Percentiles rank a stretch among this genome's conserved stretches.
Evolutionary conservation across 2,329 filamentous ascomycete genomes (phyloP).

Genomic region (Cladosporium halotolerans): DNA sequence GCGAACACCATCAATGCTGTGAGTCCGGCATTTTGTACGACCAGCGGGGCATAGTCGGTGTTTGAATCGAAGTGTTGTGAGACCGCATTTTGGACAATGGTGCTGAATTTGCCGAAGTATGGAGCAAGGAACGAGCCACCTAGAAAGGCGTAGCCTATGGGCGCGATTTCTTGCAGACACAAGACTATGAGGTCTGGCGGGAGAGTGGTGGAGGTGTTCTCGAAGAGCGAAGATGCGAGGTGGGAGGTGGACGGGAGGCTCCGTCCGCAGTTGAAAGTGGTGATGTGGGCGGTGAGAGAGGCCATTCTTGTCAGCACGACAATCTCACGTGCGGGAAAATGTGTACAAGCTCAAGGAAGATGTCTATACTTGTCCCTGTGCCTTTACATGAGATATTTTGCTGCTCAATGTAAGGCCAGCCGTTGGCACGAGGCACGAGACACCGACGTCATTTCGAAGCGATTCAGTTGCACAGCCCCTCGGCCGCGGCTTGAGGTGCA

Average conservation of each 20-base stretch:
- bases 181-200: conserved; percentile 63
- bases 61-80: conserved; percentile 54
- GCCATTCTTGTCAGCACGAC: conserved; percentile 17
- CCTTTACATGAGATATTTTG: too few species aligned
- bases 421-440: too few species aligned
- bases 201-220: conserved; percentile 37
- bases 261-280: conserved; percentile 88
- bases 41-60: conserved; percentile 61
- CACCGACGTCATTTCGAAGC: too few species aligned
- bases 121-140: conserved; percentile 71
- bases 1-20: conserved; percentile 84
- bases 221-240: conserved; percentile 58
- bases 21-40: conserved; percentile 74
- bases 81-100: conserved; percentile 42
- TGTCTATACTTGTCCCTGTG: too few species aligned
- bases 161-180: conserved; percentile 80
- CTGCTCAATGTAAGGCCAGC: too few species aligned
- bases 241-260: conserved; percentile 60
- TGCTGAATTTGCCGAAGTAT: conserved; percentile 68
- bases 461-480: too few species aligned
- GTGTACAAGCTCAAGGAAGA: neutral
- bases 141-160: conserved; percentile 76
- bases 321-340: neutral
- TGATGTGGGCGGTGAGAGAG: conserved; percentile 63
- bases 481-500: too few species aligned